These are phyloP conservation scores for Sarcomyxa edulis DNA, from an alignment of 768 basidiomycete species.

Conservation along the genomic window DNA sequence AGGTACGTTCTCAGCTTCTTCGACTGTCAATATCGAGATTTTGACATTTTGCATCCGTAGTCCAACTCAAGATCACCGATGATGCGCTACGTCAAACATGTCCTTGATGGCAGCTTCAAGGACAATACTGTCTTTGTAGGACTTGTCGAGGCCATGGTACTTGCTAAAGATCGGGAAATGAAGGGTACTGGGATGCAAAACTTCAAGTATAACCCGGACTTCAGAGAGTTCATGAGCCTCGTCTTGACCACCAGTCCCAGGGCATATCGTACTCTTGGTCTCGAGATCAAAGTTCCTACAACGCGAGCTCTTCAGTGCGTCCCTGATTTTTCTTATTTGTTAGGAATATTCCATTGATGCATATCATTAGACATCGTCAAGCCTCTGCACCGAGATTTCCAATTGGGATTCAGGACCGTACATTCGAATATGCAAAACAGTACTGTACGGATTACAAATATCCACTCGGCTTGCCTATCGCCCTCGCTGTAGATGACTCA, in stretches of 20 bases:
- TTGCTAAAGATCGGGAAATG: constrained; percentile 15
- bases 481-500: constrained; percentile 30
- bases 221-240: constrained; percentile 24
- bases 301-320: constrained; percentile 14
- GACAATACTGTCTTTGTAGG: constrained; percentile 20
- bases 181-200: constrained; percentile 27
- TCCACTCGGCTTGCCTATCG: constrained; percentile 16
- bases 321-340: constrained; percentile 2
- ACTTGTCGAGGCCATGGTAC: constrained; percentile 23
- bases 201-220: constrained; percentile 25
- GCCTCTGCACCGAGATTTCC: constrained; percentile 19
- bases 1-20: constrained; percentile 6
- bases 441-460: constrained; percentile 14
- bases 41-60: constrained; percentile 5
- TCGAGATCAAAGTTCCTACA: constrained; percentile 13
- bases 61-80: constrained; percentile 4
- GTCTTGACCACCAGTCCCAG: constrained; percentile 19
- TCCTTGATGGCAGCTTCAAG: constrained; percentile 18
- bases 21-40: neutral
- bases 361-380: constrained; percentile 7
- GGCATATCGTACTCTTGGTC: constrained; percentile 16
- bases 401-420: constrained; percentile 13
- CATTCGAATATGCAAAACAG: constrained; percentile 13
- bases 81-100: constrained; percentile 13
- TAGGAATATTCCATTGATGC: neutral